Percentiles rank a stretch among this genome's conserved stretches.
Evolutionary conservation across 352 stramenopile species (phyloP).

Genomic region (Thraustochytrium sp.): DNA sequence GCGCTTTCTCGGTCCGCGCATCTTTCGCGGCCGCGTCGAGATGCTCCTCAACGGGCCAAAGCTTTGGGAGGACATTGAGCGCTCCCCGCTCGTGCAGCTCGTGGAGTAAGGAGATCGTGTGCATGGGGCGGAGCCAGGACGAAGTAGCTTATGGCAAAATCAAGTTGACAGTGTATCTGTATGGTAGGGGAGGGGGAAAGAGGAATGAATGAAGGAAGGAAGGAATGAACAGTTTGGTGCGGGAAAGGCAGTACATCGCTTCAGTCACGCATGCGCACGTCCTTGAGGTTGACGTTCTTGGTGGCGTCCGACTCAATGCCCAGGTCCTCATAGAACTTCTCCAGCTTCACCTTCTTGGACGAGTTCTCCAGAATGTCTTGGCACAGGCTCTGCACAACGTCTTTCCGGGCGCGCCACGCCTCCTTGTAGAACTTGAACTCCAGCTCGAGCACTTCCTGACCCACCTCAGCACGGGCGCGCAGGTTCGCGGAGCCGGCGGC

Average conservation of each 20-base stretch:
- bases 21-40: constrained; percentile 69
- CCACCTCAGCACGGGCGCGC: not conserved
- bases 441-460: not conserved
- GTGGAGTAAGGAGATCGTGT: not conserved
- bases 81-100: not conserved
- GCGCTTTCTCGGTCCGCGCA: constrained; percentile 69
- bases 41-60: constrained; percentile 43
- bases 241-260: too few species aligned
- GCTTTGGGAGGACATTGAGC: constrained; percentile 4
- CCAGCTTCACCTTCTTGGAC: constrained; percentile 12
- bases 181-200: not conserved
- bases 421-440: constrained; percentile 25
- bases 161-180: too few species aligned
- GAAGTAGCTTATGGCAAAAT: too few species aligned
- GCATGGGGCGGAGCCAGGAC: too few species aligned
- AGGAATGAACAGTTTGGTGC: too few species aligned
- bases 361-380: constrained; percentile 26
- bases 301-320: constrained; percentile 22
- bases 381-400: not conserved
- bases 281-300: not conserved
- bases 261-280: not conserved
- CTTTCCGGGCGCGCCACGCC: not conserved
- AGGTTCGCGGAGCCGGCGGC: not conserved
- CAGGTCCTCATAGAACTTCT: constrained; percentile 15
- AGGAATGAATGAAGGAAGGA: not conserved